Evolutionary conservation across 1,139 yeast species (phyloP).

Genomic region (Kodamaea plutei): DNA sequence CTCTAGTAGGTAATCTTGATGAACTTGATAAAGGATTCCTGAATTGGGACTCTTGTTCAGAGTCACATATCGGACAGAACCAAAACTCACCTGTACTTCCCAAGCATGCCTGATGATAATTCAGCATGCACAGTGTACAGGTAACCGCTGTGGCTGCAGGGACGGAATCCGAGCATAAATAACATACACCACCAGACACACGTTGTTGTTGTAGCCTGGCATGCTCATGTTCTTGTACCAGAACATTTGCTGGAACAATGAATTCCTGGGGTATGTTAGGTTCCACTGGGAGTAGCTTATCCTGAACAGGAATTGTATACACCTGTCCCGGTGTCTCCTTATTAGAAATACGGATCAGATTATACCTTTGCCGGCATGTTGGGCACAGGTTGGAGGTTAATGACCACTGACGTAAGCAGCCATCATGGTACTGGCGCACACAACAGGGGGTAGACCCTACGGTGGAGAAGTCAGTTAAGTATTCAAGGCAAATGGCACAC

Average conservation of each 20-base stretch:
- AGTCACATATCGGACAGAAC: conserved; percentile 46
- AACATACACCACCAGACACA: conserved; percentile 18
- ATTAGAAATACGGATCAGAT: conserved; percentile 23
- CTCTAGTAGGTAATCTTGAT: no score
- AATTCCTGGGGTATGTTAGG: conserved; percentile 35
- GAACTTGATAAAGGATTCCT: no score
- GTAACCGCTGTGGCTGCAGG: conserved; percentile 9
- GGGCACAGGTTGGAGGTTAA: conserved; percentile 50
- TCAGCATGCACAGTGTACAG: conserved; percentile 34
- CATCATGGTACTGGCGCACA: conserved; percentile 36
- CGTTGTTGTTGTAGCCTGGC: background rate
- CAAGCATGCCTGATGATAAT: conserved; percentile 35
- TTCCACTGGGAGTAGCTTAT: conserved; percentile 16
- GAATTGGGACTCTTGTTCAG: conserved; percentile 29
- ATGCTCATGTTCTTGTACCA: conserved; percentile 1
- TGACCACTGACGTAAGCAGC: conserved; percentile 48
- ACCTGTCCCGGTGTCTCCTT: conserved; percentile 7
- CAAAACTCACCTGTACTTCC: conserved; percentile 24
- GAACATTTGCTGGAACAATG: conserved; percentile 22
- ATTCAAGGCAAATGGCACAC: conserved; percentile 51
- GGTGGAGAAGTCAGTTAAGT: conserved; percentile 17
- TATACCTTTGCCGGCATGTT: conserved; percentile 41
- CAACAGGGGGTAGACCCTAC: conserved; percentile 42
- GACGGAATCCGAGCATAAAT: conserved; percentile 26
- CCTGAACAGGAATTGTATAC: conserved; percentile 22